Evolutionary conservation across 2,329 filamentous ascomycete genomes (phyloP).

Genomic region (Alternaria conjuncta): DNA sequence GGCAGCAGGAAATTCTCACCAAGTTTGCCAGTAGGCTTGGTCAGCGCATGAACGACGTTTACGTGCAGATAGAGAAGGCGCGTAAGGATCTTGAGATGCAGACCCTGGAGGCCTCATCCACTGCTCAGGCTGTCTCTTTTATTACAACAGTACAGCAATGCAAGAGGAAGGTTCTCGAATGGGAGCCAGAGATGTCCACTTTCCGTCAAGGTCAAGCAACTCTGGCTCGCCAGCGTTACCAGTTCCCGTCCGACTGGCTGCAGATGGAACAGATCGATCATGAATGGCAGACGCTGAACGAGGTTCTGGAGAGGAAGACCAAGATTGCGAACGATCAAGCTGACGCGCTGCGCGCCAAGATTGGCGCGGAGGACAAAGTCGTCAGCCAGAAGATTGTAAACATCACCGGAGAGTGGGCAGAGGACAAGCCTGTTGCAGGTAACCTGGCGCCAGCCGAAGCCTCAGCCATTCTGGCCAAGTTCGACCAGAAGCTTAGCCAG

Average conservation of each 20-base stretch:
- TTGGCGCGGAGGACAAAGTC: constrained; percentile 89
- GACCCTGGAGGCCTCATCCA: constrained; percentile 91
- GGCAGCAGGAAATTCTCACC: constrained; percentile 95
- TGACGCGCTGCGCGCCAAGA: constrained; percentile 93
- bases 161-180: constrained; percentile 89
- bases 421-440: constrained; percentile 95
- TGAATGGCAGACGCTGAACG: constrained; percentile 92
- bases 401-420: constrained; percentile 86
- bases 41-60: constrained; percentile 88
- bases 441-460: constrained; percentile 90
- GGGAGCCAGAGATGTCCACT: constrained; percentile 94
- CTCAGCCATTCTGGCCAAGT: constrained; percentile 78
- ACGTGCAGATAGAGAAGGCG: constrained; percentile 88
- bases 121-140: constrained; percentile 95
- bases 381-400: constrained; percentile 88
- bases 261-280: constrained; percentile 95
- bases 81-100: constrained; percentile 89
- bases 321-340: constrained; percentile 97
- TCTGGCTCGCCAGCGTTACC: constrained; percentile 87
- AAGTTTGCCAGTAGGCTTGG: constrained; percentile 92
- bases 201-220: constrained; percentile 97
- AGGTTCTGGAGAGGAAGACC: constrained; percentile 87
- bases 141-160: constrained; percentile 98
- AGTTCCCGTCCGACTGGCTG: constrained; percentile 92
- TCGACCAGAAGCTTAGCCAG: constrained; percentile 83